A percentile compares a stretch with the other conserved stretches of the same genome.
Evolutionary conservation across 192 early-diverging fungal genomes (phyloP).

Genomic region (Backusella sp.): DNA sequence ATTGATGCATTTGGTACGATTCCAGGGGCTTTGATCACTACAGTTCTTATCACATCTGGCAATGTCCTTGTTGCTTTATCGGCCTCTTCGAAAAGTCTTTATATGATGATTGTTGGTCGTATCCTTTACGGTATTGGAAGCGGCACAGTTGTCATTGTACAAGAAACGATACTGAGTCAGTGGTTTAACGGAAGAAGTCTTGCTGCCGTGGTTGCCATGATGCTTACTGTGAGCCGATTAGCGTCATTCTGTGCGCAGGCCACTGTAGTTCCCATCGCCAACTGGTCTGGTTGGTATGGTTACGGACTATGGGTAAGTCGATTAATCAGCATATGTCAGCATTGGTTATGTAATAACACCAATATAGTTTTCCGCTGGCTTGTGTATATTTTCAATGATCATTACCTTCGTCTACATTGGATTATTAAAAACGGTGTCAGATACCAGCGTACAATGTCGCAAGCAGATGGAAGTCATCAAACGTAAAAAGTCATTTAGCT

Average conservation of each 20-base stretch:
- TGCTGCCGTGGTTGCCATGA: constrained; percentile 64
- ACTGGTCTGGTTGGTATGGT: constrained; percentile 44
- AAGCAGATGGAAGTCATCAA: constrained; percentile 37
- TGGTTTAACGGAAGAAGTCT: constrained; percentile 71
- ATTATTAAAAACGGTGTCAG: constrained; percentile 45
- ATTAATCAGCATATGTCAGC: too few relatives aligned
- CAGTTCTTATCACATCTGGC: constrained; percentile 55
- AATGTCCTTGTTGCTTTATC: constrained; percentile 50
- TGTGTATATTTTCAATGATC: constrained; percentile 65
- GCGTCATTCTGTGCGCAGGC: constrained; percentile 71
- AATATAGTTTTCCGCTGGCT: constrained; percentile 60
- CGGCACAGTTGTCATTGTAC: constrained; percentile 70
- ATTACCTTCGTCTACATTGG: constrained; percentile 69
- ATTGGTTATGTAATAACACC: background rate
- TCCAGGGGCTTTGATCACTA: constrained; percentile 51
- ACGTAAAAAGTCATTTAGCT: constrained; percentile 56
- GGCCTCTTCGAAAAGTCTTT: constrained; percentile 40
- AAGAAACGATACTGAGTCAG: constrained; percentile 77
- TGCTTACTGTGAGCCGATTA: constrained; percentile 68
- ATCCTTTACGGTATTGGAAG: constrained; percentile 66
- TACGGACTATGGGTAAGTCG: constrained; percentile 39
- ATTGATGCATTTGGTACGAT: constrained; percentile 61
- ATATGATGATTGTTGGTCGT: constrained; percentile 55
- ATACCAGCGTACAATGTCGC: constrained; percentile 3
- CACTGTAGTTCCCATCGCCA: constrained; percentile 60